Percentiles rank a stretch among this genome's conserved stretches.
phyloP scores from a whole-genome alignment of 2,329 filamentous ascomycete species.

The Ilyonectria sp. region DNA sequence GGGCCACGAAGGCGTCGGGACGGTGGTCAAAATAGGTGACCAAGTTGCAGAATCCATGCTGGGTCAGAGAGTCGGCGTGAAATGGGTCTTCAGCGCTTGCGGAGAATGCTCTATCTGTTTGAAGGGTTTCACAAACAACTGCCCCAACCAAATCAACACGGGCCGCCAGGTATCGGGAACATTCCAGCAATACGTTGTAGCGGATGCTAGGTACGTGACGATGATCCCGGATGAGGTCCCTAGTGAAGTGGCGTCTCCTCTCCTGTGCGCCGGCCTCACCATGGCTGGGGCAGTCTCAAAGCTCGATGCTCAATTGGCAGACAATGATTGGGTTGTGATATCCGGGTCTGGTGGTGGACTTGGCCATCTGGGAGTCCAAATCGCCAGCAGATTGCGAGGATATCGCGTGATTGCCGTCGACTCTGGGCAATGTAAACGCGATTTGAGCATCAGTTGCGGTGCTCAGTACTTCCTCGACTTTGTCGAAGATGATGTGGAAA shows the following conservation, averaged over 20 bases:
- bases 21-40: slow-evolving; percentile 49
- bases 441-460: slow-evolving; percentile 41
- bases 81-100: slow-evolving; percentile 62
- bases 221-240: slow-evolving; percentile 41
- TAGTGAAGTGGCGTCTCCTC: slow-evolving; percentile 45
- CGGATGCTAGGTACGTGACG: slow-evolving; percentile 48
- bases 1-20: slow-evolving; percentile 53
- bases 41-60: slow-evolving; percentile 47
- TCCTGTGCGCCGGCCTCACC: slow-evolving; percentile 52
- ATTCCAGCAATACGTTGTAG: slow-evolving; percentile 51
- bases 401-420: slow-evolving; percentile 50
- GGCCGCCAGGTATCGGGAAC: slow-evolving; percentile 55
- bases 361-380: slow-evolving; percentile 53
- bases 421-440: slow-evolving; percentile 40
- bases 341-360: slow-evolving; percentile 52
- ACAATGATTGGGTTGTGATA: slow-evolving; percentile 51
- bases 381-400: slow-evolving; percentile 40
- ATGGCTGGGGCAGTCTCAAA: slow-evolving; percentile 50
- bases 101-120: slow-evolving; percentile 54
- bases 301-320: slow-evolving; percentile 16
- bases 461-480: slow-evolving; percentile 51
- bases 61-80: slow-evolving; percentile 57
- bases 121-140: slow-evolving; percentile 56
- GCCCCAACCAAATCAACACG: slow-evolving; percentile 58
- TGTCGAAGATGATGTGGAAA: slow-evolving; percentile 34